Conservation (phyloP, 805 yeast species). For the Candida patagonica region DNA sequence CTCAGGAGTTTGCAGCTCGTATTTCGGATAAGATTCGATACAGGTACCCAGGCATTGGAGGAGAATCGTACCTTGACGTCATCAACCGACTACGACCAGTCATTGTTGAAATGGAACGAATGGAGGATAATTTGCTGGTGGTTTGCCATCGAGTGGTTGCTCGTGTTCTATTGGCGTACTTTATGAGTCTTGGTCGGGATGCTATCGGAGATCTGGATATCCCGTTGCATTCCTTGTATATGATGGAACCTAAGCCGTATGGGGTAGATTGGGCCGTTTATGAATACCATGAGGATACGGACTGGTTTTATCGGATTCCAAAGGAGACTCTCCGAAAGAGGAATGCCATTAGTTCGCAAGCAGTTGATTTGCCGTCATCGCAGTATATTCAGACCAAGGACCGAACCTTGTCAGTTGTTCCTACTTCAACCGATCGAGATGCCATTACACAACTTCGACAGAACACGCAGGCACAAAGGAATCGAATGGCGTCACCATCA, state of each 20-base stretch:
- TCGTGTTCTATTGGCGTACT: conserved; percentile 78
- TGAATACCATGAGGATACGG: conserved; percentile 70
- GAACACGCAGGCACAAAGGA: too few species aligned
- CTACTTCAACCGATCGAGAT: too few species aligned
- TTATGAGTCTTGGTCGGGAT: conserved; percentile 66
- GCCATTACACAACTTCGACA: too few species aligned
- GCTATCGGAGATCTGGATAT: conserved; percentile 85
- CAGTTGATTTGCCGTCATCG: not conserved
- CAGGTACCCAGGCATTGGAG: conserved; percentile 95
- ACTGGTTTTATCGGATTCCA: conserved; percentile 64
- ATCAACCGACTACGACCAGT: conserved; percentile 82
- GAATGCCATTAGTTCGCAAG: conserved; percentile 3
- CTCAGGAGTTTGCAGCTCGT: conserved; percentile 72
- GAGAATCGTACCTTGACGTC: conserved; percentile 91
- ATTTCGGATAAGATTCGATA: conserved; percentile 70
- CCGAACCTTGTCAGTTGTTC: conserved; percentile 18
- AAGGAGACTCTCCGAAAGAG: conserved; percentile 22
- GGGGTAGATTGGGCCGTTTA: conserved; percentile 91
- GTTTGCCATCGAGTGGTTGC: conserved; percentile 89
- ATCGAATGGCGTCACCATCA: too few species aligned
- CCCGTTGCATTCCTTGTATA: conserved; percentile 83
- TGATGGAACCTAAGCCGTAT: conserved; percentile 87
- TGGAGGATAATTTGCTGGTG: conserved; percentile 74
- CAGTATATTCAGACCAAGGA: conserved; percentile 13
- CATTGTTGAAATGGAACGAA: conserved; percentile 86